Base-by-base conservation (phyloP, 176 grass and related monocot species). In the Avena sativa region DNA sequence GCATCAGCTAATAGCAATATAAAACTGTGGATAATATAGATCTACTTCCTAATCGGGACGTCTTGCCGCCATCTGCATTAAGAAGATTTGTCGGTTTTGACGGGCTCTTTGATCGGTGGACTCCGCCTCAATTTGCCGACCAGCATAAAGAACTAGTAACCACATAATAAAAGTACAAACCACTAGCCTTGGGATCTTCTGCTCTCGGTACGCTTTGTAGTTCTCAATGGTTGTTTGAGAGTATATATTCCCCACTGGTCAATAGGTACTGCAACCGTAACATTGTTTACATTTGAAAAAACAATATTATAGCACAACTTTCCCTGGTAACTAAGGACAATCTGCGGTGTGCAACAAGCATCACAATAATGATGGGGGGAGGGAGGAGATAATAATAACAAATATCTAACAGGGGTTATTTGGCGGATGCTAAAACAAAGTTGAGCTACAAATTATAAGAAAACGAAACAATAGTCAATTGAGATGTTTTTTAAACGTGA, bases 11-110 rank as follows among this genome's bases (percentile, higher is more conserved):
- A 44, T 2, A 79, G 20, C 3, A 84, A 86, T 11, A 77, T 48
- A 88, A 91, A 81, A 70, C 6, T 64, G 71, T 7, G 51, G 89
- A 85, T 88, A 91, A 86, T 57, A 72, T 82, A 82, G 55, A 85
- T 86, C 47, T 73, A 86, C 20, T 83, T 78, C 55, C 78, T 57
- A 86, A 74, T 30, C 26, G 52, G 25, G 47, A 82, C 71, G 64
- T 36, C 32, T 82, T 16, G 58, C 86, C 53, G 71, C 71, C 82
- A 78, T 73, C 71, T 78, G 13, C 55, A 72, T 86, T 82, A 81
- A 79, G 14, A 79, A 82, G 61, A 79, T 70, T 85, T 73, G 68
- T 58, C 86, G 55, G 72, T 81, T 86, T 88, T 4, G 8, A 56
- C 62, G 17, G 77, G 76, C n/a, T 77, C 38, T 52, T 53, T 25